phyloP scores from a whole-genome alignment of 257 asterid species.

The Forsythia suspensa region DNA sequence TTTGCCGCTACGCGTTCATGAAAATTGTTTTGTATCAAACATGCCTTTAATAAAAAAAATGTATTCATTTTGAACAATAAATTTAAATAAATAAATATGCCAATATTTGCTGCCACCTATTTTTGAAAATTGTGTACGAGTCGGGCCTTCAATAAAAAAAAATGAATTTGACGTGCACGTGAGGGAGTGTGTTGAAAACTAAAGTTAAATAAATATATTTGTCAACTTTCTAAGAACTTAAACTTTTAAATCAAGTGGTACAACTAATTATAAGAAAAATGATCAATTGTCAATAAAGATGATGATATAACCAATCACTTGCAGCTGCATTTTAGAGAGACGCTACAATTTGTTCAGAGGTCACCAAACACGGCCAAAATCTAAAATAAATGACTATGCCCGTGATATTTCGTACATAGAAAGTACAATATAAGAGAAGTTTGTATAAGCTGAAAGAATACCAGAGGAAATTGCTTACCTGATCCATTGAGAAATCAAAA shows the following conservation, averaged over 20 bases:
- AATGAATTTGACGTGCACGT: background rate
- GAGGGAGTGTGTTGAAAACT: background rate
- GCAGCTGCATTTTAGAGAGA: background rate
- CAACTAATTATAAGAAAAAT: background rate
- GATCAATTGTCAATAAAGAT: no score
- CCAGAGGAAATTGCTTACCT: slow-evolving; percentile 49
- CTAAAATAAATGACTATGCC: background rate
- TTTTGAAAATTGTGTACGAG: no score
- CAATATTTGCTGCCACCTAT: no score
- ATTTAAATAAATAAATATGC: no score
- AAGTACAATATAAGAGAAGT: background rate
- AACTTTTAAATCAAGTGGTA: background rate
- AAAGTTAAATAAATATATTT: no score
- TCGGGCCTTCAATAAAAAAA: no score
- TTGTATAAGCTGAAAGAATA: background rate
- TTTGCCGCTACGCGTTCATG: no score
- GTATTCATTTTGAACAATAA: no score
- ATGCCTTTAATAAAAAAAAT: no score
- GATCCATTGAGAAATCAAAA: slow-evolving; percentile 72
- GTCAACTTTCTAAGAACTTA: background rate
- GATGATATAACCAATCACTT: background rate
- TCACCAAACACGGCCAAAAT: background rate
- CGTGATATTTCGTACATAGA: background rate
- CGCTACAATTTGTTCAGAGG: background rate
- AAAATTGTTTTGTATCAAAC: no score